These are phyloP conservation scores for Paramecium tetraurelia DNA, from an alignment of 73 alveolate species.

Conservation along the genomic window DNA sequence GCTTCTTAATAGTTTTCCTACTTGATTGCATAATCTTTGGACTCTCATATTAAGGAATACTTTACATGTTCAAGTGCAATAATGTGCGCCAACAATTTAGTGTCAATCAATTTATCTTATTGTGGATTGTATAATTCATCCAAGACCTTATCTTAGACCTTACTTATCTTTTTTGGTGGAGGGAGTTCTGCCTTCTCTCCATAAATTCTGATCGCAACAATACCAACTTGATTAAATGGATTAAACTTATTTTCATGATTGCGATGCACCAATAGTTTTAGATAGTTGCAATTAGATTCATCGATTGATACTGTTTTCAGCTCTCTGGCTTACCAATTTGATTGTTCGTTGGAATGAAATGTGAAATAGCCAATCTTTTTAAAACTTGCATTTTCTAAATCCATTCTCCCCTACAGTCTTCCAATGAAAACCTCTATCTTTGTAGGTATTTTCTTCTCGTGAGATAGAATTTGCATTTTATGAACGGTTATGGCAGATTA, in stretches of 20 bases:
- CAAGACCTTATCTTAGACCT: not conserved
- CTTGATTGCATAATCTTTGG: conserved; percentile 55
- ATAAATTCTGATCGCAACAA: conserved; percentile 51
- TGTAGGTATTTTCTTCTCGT: conserved; percentile 64
- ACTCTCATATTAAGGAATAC: conserved; percentile 46
- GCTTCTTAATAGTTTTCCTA: conserved; percentile 60
- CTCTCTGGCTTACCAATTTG: conserved; percentile 65
- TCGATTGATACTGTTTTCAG: conserved; percentile 65
- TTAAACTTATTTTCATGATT: conserved; percentile 64
- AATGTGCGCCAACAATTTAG: not conserved
- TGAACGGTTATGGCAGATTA: conserved; percentile 54
- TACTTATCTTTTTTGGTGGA: conserved; percentile 35
- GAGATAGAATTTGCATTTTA: conserved; percentile 55
- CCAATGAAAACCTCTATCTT: conserved; percentile 58
- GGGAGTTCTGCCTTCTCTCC: conserved; percentile 35
- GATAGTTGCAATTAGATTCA: conserved; percentile 44
- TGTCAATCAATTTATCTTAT: conserved; percentile 4
- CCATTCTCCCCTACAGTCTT: conserved; percentile 6
- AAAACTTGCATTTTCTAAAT: conserved; percentile 34
- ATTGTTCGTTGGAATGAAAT: conserved; percentile 58
- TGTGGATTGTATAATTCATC: conserved; percentile 42
- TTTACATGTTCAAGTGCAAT: conserved; percentile 47
- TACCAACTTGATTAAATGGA: conserved; percentile 64
- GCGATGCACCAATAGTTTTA: conserved; percentile 59
- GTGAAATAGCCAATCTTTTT: conserved; percentile 61